phyloP scores from a whole-genome alignment of 345 rosid genomes.

The Citrus sp. region DNA sequence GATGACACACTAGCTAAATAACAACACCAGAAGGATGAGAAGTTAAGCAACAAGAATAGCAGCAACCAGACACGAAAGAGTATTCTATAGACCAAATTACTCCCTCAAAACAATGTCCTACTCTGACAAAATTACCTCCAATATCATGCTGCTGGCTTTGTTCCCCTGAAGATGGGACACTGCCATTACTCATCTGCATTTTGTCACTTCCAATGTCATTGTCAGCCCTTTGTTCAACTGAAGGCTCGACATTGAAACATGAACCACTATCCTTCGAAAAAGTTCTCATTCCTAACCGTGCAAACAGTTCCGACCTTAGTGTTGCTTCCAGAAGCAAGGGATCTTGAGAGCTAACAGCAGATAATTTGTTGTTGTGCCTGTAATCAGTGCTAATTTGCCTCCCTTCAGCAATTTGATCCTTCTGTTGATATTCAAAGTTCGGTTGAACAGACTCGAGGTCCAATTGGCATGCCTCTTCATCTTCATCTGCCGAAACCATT shows the following conservation, averaged over 20 bases:
- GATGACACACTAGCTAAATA: neutral
- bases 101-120: slow-evolving; percentile 7
- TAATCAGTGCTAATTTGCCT: slow-evolving; percentile 18
- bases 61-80: neutral
- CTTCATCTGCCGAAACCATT: slow-evolving; percentile 53
- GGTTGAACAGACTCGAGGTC: slow-evolving; percentile 39
- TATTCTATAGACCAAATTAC: neutral
- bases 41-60: neutral
- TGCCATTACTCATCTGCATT: slow-evolving; percentile 49
- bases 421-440: slow-evolving; percentile 32
- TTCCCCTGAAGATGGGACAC: slow-evolving; percentile 43
- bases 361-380: slow-evolving; percentile 17
- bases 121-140: slow-evolving; percentile 42
- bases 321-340: slow-evolving; percentile 76
- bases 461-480: slow-evolving; percentile 53
- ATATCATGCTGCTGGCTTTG: slow-evolving; percentile 35
- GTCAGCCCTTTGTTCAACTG: slow-evolving; percentile 46
- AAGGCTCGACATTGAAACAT: slow-evolving; percentile 34
- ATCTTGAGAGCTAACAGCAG: slow-evolving; percentile 36
- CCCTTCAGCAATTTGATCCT: slow-evolving; percentile 29
- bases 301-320: slow-evolving; percentile 78
- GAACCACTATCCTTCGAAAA: slow-evolving; percentile 40
- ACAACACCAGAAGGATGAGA: neutral
- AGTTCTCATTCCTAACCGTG: slow-evolving; percentile 52
- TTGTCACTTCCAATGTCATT: slow-evolving; percentile 61